Evolutionary conservation across 1,284 basidiomycete species (phyloP).

Genomic region (Austroboletus novae-zelandiae): DNA sequence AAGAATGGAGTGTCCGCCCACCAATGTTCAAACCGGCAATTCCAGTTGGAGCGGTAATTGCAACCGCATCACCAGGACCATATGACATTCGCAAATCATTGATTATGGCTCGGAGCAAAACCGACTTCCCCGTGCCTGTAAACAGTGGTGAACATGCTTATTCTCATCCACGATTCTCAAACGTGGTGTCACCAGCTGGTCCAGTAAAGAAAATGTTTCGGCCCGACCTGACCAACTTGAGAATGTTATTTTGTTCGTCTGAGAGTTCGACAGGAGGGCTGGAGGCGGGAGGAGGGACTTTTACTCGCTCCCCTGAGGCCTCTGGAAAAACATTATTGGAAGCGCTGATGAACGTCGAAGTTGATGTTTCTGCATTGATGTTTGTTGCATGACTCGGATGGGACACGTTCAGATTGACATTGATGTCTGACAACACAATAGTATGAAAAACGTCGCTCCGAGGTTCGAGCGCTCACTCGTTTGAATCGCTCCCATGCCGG

Average conservation of each 20-base stretch:
- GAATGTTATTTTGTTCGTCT: constrained; percentile 55
- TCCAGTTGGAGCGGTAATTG: constrained; percentile 77
- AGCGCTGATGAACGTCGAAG: background rate
- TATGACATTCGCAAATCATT: constrained; percentile 39
- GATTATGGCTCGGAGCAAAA: constrained; percentile 75
- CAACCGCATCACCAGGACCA: constrained; percentile 54
- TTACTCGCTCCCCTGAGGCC: background rate
- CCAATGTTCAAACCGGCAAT: constrained; percentile 81
- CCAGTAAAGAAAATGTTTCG: constrained; percentile 82
- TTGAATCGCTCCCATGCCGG: constrained; percentile 9
- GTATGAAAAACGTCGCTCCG: background rate
- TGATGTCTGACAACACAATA: constrained; percentile 17
- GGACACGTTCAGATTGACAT: constrained; percentile 21
- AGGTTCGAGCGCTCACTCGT: constrained; percentile 16
- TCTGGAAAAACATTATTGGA: background rate
- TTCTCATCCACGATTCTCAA: background rate
- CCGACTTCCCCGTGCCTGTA: constrained; percentile 78
- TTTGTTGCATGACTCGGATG: background rate
- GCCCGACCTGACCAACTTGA: constrained; percentile 53
- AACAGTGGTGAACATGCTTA: constrained; percentile 9
- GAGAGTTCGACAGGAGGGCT: constrained; percentile 34
- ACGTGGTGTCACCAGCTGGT: constrained; percentile 54
- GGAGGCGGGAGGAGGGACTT: background rate
- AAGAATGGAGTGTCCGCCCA: constrained; percentile 76
- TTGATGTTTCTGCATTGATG: constrained; percentile 1